Conservation (phyloP, 768 basidiomycete genomes). For the Leucosporidium scottii region DNA sequence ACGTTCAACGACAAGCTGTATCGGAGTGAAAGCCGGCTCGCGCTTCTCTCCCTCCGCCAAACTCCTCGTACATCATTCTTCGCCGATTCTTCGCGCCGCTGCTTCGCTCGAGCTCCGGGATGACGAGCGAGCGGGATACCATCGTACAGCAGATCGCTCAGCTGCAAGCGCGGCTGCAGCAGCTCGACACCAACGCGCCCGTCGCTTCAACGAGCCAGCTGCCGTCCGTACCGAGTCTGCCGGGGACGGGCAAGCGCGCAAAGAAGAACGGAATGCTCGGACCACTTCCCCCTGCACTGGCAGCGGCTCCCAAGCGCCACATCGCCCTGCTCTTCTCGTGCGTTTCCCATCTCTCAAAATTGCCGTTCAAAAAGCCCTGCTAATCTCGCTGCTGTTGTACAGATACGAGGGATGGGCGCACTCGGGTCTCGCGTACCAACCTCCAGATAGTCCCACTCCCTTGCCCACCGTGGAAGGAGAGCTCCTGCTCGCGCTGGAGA, state of each 20-base stretch:
- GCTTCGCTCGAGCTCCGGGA: background rate
- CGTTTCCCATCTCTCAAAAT: background rate
- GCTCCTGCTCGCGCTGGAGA: constrained; percentile 69
- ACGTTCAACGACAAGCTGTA: no score
- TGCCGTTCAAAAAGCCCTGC: background rate
- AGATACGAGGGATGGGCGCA: constrained; percentile 87
- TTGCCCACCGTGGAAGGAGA: constrained; percentile 87
- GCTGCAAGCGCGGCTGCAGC: background rate
- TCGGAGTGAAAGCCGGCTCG: no score
- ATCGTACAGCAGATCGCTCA: background rate
- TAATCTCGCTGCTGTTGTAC: background rate
- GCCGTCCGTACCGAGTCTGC: background rate
- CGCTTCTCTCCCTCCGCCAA: no score
- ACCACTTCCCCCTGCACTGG: constrained; percentile 25
- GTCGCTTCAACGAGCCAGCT: background rate
- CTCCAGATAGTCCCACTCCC: constrained; percentile 44
- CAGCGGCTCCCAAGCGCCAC: constrained; percentile 59
- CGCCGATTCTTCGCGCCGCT: no score
- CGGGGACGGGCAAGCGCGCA: background rate
- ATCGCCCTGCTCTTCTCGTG: constrained; percentile 78
- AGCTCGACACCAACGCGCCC: background rate
- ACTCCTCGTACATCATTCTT: no score
- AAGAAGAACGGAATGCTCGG: background rate
- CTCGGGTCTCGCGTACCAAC: constrained; percentile 78
- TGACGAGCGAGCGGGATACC: background rate